Evolutionary conservation across 345 rosid species (phyloP).

Genomic region (Balakata baccata): DNA sequence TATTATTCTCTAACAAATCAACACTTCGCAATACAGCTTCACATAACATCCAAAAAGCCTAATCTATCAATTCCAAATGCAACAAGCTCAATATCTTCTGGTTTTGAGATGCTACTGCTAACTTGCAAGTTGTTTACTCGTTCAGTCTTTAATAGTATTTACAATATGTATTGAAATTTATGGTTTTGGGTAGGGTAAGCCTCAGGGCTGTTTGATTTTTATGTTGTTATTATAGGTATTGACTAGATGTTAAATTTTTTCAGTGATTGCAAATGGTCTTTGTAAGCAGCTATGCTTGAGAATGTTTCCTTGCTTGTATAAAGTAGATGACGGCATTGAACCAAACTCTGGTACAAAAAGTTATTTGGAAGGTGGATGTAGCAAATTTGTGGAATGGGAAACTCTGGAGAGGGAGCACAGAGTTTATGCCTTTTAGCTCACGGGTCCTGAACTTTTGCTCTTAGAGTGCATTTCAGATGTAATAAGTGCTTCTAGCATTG

Average conservation of each 20-base stretch:
- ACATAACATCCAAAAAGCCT: too few species aligned
- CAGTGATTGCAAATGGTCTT: slow-evolving; percentile 61
- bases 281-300: slow-evolving; percentile 59
- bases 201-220: background rate
- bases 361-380: slow-evolving; percentile 48
- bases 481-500: slow-evolving; percentile 84
- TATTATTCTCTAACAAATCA: too few species aligned
- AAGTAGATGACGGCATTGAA: slow-evolving; percentile 48
- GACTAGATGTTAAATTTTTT: slow-evolving; percentile 19
- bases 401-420: slow-evolving; percentile 61
- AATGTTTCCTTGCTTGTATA: slow-evolving; percentile 58
- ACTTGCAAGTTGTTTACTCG: background rate
- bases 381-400: slow-evolving; percentile 44
- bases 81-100: too few species aligned
- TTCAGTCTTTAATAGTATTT: background rate
- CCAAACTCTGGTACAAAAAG: slow-evolving; percentile 11
- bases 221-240: background rate
- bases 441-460: slow-evolving; percentile 38
- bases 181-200: background rate
- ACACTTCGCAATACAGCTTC: too few species aligned
- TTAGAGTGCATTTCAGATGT: slow-evolving; percentile 55
- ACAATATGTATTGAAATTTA: background rate
- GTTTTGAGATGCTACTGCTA: too few species aligned
- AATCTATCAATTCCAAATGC: too few species aligned
- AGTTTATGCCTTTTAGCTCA: slow-evolving; percentile 56